Conservation (phyloP, 2,329 filamentous ascomycete species). For the Annulohypoxylon truncatum region DNA sequence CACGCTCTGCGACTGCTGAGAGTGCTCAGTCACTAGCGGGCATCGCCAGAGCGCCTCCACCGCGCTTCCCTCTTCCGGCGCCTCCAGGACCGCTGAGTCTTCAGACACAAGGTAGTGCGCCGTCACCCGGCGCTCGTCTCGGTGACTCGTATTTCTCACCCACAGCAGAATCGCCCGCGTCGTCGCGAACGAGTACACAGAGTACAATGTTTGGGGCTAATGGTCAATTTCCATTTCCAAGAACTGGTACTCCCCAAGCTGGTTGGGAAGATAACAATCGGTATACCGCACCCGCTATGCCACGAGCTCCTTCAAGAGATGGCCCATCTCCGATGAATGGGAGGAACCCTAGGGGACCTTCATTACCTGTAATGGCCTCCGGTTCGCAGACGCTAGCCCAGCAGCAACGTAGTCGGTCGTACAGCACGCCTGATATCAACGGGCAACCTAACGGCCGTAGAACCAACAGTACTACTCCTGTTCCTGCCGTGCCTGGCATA, state of each 20-base stretch:
- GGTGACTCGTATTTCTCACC: slow-evolving; percentile 97
- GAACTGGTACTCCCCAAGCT: slow-evolving; percentile 75
- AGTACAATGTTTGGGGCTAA: slow-evolving; percentile 74
- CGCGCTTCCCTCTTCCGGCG: slow-evolving; percentile 76
- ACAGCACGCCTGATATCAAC: slow-evolving; percentile 95
- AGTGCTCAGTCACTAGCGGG: slow-evolving; percentile 69
- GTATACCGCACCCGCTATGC: slow-evolving; percentile 89
- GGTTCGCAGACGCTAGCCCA: slow-evolving; percentile 63
- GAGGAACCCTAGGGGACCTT: slow-evolving; percentile 79
- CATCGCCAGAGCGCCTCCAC: slow-evolving; percentile 70
- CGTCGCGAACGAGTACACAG: slow-evolving; percentile 78
- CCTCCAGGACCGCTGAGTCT: slow-evolving; percentile 72
- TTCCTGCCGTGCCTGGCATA: slow-evolving; percentile 81
- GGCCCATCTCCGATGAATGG: slow-evolving; percentile 72
- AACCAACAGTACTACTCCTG: slow-evolving; percentile 64
- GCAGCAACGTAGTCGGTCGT: slow-evolving; percentile 84
- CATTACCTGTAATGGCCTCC: slow-evolving; percentile 77
- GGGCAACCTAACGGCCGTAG: slow-evolving; percentile 70
- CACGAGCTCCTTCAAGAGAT: slow-evolving; percentile 82
- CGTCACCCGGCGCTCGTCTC: slow-evolving; percentile 70
- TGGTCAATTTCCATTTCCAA: slow-evolving; percentile 75
- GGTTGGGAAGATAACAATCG: slow-evolving; percentile 80
- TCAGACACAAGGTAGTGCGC: slow-evolving; percentile 66
- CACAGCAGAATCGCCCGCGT: slow-evolving; percentile 80
- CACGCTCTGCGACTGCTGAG: slow-evolving; percentile 80